Conservation (phyloP, 257 asterid species). For the Salvia miltiorrhiza region DNA sequence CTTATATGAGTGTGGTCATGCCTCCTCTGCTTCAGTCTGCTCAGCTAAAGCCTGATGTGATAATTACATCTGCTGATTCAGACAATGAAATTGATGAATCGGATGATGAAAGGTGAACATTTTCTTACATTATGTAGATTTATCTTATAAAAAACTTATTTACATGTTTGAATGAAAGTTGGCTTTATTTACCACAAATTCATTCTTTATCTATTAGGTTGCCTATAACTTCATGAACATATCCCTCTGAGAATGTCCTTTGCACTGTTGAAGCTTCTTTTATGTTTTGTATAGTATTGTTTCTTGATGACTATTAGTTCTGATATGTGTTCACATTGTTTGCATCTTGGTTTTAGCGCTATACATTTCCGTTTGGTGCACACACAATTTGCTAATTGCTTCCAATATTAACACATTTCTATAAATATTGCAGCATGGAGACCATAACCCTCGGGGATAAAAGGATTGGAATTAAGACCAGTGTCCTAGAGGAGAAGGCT, state of each 20-base stretch:
- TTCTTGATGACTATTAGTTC: neutral
- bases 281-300: neutral
- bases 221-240: neutral
- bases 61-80: constrained; percentile 78
- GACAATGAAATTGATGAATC: constrained; percentile 81
- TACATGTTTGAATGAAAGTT: neutral
- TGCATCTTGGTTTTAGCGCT: neutral
- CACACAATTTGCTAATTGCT: neutral
- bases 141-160: neutral
- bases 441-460: constrained; percentile 95
- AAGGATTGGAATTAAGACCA: constrained; percentile 95
- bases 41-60: constrained; percentile 91
- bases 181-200: neutral
- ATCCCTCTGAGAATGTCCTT: neutral
- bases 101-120: constrained; percentile 74
- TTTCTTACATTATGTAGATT: neutral
- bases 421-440: constrained; percentile 80
- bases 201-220: neutral
- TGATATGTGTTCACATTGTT: neutral
- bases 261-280: neutral
- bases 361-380: neutral
- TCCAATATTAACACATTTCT: constrained; percentile 4
- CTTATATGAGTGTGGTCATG: constrained; percentile 92
- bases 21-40: constrained; percentile 94
- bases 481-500: constrained; percentile 97